Evolutionary conservation across 495 filamentous ascomycete species (phyloP), one percentile per base, ranked within the genome.

Genomic region (Aspergillus sparsus): DNA sequence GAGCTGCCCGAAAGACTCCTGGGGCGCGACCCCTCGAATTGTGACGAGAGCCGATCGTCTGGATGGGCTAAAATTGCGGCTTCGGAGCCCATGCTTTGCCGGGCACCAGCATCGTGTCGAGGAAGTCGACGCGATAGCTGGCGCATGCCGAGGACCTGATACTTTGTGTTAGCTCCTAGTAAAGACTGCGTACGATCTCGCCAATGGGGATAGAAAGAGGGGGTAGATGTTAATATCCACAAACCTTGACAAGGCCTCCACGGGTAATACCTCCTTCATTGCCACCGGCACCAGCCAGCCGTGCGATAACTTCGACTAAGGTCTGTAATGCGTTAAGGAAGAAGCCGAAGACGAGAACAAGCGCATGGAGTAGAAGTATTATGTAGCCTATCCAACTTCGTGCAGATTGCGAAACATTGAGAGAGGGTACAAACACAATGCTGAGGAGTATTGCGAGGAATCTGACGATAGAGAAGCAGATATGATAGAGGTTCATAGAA

Each of bases 401-500:
- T 5, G 90, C 78, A 0, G 86, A 83, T 65, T 92, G 85, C 3
- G 84, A 82, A 7, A 97, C 84, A 3, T 86, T 85, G 5, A 97
- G 77, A 11, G 89, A 88, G 3, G 93, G 92, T 11, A 93, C 82
- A 72, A 98, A 98, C 2, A 92, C 82, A 27, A 96, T 83, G 77
- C 90, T 93, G 18, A 98, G 77, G 34, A 98, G 80, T 39, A 94
- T 85, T 1, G 87, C 87, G 11, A 91, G 71, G 52, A 97, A 85
- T 16, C 94, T 85, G 13, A 96, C 76, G 11, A 84, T 75, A 2
- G 92, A 83, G 69, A 97, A 96, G 53, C 91, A 84, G 18, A 88
- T 88, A 63, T 98, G 93, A 66, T 95, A 97, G 5, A 89, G 81
- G 68, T 97, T 98, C 95, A 98, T 98, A n/a, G 92, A 97, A 0